Evolutionary conservation across 164 flowering plant genomes (phyloP), one percentile per base, ranked within the genome.

Genomic region (Vitis labrusca): DNA sequence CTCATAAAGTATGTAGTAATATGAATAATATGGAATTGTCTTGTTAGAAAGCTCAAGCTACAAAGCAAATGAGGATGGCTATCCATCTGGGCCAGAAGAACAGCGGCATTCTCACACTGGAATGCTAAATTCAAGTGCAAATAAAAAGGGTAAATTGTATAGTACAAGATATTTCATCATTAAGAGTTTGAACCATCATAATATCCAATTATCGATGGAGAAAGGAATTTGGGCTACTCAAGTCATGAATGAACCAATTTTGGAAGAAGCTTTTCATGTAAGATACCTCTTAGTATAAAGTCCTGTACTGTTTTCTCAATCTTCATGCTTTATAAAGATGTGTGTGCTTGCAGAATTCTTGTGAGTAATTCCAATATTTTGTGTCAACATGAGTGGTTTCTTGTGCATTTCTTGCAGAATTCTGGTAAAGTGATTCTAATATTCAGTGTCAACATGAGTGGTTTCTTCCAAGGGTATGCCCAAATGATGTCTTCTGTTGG

Each of bases 221-320:
- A 91, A 76, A 74, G 98, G 93, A 74, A 91, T 93, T 58, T 93
- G 98, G 98, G 98, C 98, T 16, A 93, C 98, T 71, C 98, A 93
- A 83, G 90, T 89, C 65, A 89, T 91, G 94, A 93, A 93, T 83
- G 98, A 93, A 81, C 92, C 93, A 59, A 86, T 89, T 76, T 75
- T 93, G 78, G 97, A 89, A 69, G 94, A 86, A 69, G 97, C 98
- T 37, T 93, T 87, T 77, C 81, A 86, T 80, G 98, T 93, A 89
- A 91, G 92, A 67, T 64, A 58, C 49, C 27, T 61, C 16, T 60
- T 70, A 55, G 30, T 64, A 19, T 60, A 48, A 52, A 61, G 12
- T 62, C 60, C 59, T 64, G 12, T 65, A n/a, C 47, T 79, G 14
- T 32, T 66, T 74, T 76, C 51, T 65, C 53, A 59, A 7, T 60